Evolutionary conservation across 2,329 filamentous ascomycete species (phyloP).

Genomic region (Monosporascus sp.): DNA sequence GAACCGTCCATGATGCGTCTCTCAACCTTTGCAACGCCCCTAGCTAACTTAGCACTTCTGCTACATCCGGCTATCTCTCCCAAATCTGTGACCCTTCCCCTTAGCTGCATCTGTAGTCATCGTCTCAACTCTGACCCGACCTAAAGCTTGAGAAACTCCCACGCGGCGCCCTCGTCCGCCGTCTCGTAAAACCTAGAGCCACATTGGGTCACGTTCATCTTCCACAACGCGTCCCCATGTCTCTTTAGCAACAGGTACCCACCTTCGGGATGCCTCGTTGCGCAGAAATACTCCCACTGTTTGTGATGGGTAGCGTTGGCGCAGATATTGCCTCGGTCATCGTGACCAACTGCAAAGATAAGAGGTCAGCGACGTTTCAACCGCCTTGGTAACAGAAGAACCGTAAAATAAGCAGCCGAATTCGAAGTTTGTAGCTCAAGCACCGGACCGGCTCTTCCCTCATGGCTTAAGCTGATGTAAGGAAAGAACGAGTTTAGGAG

Average conservation of each 20-base stretch:
- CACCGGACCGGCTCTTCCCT: too few species aligned
- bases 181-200: constrained; percentile 19
- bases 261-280: constrained; percentile 21
- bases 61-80: neutral
- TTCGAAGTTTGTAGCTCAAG: neutral
- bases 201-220: constrained; percentile 18
- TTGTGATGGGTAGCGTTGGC: constrained; percentile 18
- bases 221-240: constrained; percentile 22
- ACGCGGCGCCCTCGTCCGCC: constrained; percentile 22
- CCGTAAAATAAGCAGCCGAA: neutral
- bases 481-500: neutral
- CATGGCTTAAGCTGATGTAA: too few species aligned
- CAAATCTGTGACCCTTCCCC: neutral
- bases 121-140: neutral
- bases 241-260: constrained; percentile 28
- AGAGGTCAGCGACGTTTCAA: too few species aligned
- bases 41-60: neutral
- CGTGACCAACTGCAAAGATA: constrained; percentile 21
- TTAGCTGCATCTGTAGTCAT: neutral
- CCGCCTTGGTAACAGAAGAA: neutral
- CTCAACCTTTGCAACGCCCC: neutral
- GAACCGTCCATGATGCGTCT: neutral
- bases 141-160: constrained; percentile 19
- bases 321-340: constrained; percentile 16
- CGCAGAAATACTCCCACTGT: constrained; percentile 25